Evolutionary conservation across 345 rosid species (phyloP), one percentile per base, ranked within the genome.

Genomic region (Sisymbrium irio): DNA sequence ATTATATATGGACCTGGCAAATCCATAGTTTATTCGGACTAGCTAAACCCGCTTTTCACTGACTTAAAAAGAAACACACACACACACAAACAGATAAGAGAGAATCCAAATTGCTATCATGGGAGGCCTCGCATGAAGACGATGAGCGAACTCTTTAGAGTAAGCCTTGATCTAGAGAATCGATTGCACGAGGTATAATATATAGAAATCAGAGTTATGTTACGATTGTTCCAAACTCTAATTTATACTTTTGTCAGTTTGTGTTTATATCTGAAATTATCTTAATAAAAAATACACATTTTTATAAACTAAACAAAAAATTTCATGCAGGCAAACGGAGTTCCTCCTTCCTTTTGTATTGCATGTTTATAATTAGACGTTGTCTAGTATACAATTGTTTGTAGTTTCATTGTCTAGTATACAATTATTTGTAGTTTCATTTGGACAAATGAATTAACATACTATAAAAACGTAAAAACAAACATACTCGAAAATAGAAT

Each of bases 91-190:
- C 83, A 93, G 91, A 37, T 93, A 58, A 84, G 81, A 78, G 81
- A 72, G 18, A 90, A 93, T 64, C 78, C 79, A 40, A 81, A 84
- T 40, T 93, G 98, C 87, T 90, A 93, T 77, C 72, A 86, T 14
- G 98, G 97, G 5, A 64, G 86, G 15, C 86, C 85, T 61, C 93
- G 89, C 28, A 68, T 90, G 82, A 93, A 89, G 78, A 87, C 98
- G 8, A 90, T 83, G 67, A 47, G 81, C 18, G 92, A 93, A 53
- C 85, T 84, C 61, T 64, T 70, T 22, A 83, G 85, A 51, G 40
- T 79, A 46, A 81, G 87, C 73, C 3, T 80, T 62, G 88, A 87
- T 4, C 46, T 93, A n/a, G 96, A 87, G 80, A 19, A 78, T 51
- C 82, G 87, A 25, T 82, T 87, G 15, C n/a, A 65, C 4, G 87